Conservation (phyloP, 345 rosid species). For the Populus simonii region DNA sequence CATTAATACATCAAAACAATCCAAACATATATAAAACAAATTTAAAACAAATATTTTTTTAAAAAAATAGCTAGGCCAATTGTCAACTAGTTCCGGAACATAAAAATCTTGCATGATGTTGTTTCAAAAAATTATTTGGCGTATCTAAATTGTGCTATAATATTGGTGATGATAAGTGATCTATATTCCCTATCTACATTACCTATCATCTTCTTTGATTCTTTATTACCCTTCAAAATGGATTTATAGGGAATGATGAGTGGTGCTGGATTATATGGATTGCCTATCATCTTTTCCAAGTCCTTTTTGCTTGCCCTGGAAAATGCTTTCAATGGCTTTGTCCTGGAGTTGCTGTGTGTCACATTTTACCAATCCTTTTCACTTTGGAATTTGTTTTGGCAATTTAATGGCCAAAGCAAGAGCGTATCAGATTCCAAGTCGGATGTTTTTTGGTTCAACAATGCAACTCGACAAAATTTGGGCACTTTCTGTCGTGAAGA, state of each 20-base stretch:
- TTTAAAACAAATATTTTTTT: too few relatives aligned
- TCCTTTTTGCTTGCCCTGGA: background rate
- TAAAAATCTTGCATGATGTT: too few relatives aligned
- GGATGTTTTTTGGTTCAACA: background rate
- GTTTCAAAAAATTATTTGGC: too few relatives aligned
- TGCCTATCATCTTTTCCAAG: background rate
- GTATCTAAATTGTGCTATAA: background rate
- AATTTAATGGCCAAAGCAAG: background rate
- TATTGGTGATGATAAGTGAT: background rate
- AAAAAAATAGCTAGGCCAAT: accelerated
- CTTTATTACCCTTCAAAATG: background rate
- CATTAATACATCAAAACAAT: too few relatives aligned
- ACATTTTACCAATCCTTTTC: slow-evolving; percentile 5
- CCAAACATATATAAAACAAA: accelerated
- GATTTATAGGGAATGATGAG: background rate
- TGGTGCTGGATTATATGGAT: background rate
- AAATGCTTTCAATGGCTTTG: slow-evolving; percentile 1
- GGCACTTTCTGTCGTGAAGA: background rate
- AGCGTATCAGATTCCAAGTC: slow-evolving; percentile 23
- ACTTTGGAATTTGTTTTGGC: slow-evolving; percentile 5
- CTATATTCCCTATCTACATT: background rate
- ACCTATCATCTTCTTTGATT: background rate
- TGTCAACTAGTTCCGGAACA: background rate
- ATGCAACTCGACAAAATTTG: slow-evolving; percentile 13
- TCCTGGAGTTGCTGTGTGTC: slow-evolving; percentile 13